Base-by-base conservation (phyloP, 2,329 filamentous ascomycete genomes). In the Stromatinia cepivora region DNA sequence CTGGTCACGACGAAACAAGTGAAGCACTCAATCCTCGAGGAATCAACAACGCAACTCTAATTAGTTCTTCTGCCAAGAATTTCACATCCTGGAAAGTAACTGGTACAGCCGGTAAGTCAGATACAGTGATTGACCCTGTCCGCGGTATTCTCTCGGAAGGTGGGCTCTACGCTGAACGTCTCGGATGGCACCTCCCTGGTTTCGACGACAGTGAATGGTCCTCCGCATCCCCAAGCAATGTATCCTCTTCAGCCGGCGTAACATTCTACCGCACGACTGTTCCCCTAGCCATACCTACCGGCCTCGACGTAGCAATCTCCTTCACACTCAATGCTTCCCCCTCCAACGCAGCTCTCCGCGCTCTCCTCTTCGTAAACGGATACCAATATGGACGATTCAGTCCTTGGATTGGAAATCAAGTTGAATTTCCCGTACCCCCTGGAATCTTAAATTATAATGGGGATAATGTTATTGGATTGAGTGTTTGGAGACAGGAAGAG, bases 291-390 rank as follows among this genome's bases (percentile, higher is more conserved):
- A 79, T 89, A 0, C 84, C 86, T 0, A 72, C 77, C 0, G 82
- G 82, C 0, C 76, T 86, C 0, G 87, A 89, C 66, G 84, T 87
- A 0, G 85, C 86, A 0, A 81, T 89, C 50, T 84, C 84, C 0
- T 86, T 89, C 74, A 79, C 81, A 2, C 78, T 89, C 1, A 82
- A 80, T 0, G 83, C 84, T 0, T 79, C 82, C 0, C 77, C 78
- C 0, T 79, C 80, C 4, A 70, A 59, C n/a, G 77, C 79, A n/a
- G 80, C 81, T 0, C 81, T 85, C 22, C 82, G 87, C 15, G 84
- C 82, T 0, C 82, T 87, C 72, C 77, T 89, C 3, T 89, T 86
- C 66, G 82, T 89, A 22, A 89, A 89, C 63, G 87, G 87, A 0
- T 89, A 88, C 72, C 66, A 66, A 17, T 70, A 69, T 48, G 67